These are phyloP conservation scores for Lenzites betulinus DNA, from an alignment of 768 basidiomycete genomes.

Conservation along the genomic window DNA sequence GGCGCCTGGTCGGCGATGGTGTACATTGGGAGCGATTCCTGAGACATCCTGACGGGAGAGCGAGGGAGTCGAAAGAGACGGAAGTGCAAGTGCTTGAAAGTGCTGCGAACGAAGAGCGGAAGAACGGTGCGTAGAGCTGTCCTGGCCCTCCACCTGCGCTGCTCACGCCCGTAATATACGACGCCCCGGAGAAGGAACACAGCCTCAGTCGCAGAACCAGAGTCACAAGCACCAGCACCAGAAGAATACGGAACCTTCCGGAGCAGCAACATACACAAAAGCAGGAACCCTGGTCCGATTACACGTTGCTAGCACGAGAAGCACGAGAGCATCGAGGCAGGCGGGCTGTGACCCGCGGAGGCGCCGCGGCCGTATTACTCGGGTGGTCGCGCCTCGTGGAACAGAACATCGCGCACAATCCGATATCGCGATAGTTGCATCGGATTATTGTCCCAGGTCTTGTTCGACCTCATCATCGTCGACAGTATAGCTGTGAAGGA, in stretches of 20 bases:
- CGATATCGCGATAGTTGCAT: too few relatives aligned
- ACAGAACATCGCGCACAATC: too few relatives aligned
- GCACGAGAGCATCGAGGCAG: too few relatives aligned
- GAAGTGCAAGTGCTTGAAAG: not conserved
- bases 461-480: too few relatives aligned
- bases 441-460: too few relatives aligned
- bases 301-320: not conserved
- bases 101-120: conserved; percentile 6
- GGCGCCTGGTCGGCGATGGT: too few relatives aligned
- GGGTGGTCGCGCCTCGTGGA: too few relatives aligned
- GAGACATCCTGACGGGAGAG: not conserved
- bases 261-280: not conserved
- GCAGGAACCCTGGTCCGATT: not conserved
- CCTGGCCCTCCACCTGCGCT: not conserved
- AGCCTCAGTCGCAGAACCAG: not conserved
- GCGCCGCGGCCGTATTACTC: too few relatives aligned
- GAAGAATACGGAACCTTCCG: not conserved
- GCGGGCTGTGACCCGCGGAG: too few relatives aligned
- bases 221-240: not conserved
- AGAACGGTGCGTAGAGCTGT: conserved; percentile 7
- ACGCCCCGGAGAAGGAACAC: not conserved
- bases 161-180: not conserved
- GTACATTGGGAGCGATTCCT: conserved; percentile 1
- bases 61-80: not conserved
- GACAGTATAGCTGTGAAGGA: too few relatives aligned